Evolutionary conservation across 1,139 yeast genomes (phyloP).

Genomic region (Trichomonascaceae sp.): DNA sequence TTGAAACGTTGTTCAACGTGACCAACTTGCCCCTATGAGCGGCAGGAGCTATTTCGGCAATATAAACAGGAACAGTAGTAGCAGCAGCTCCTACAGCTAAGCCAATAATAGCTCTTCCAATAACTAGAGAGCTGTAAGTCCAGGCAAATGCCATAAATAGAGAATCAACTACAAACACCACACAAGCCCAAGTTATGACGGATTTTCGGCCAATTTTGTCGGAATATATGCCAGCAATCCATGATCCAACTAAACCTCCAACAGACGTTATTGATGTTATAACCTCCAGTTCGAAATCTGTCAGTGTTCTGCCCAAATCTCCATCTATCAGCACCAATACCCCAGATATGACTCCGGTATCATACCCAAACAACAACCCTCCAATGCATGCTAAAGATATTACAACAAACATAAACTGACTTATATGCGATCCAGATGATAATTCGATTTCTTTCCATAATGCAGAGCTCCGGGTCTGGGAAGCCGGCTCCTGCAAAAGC

Average conservation of each 20-base stretch:
- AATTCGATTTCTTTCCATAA: conserved; percentile 3
- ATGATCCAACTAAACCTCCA: conserved; percentile 41
- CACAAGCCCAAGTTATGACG: conserved; percentile 35
- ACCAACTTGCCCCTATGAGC: conserved; percentile 74
- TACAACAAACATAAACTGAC: conserved; percentile 12
- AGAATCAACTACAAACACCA: conserved; percentile 36
- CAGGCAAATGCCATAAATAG: conserved; percentile 35
- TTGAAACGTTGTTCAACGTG: conserved; percentile 48
- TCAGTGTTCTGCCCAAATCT: conserved; percentile 24
- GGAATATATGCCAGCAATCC: conserved; percentile 35
- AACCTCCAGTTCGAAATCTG: conserved; percentile 34
- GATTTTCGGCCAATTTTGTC: conserved; percentile 33
- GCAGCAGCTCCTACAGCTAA: conserved; percentile 96
- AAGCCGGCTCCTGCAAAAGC: neutral
- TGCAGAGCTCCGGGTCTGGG: neutral
- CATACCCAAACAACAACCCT: conserved; percentile 24
- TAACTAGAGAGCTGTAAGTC: conserved; percentile 26
- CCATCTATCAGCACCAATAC: conserved; percentile 34
- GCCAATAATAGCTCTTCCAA: conserved; percentile 86
- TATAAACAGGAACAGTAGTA: conserved; percentile 84
- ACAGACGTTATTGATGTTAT: conserved; percentile 40
- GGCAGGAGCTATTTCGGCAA: conserved; percentile 88
- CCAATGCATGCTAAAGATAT: conserved; percentile 21
- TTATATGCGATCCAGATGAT: neutral
- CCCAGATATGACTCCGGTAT: conserved; percentile 23